A percentile compares a stretch with the other conserved stretches of the same genome.
Evolutionary conservation across 345 rosid genomes (phyloP).

Genomic region (Gossypium thurberi): DNA sequence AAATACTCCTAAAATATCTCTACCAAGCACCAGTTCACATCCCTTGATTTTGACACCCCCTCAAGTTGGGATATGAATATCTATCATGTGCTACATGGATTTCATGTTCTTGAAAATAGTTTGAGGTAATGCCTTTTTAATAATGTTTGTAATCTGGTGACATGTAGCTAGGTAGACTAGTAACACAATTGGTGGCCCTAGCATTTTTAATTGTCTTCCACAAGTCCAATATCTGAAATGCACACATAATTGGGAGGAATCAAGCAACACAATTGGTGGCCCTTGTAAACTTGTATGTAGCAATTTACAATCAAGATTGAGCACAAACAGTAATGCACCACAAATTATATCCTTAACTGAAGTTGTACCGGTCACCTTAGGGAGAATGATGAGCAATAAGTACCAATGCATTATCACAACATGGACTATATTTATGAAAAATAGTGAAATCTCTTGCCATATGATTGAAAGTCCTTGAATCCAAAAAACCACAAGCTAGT

Average conservation of each 20-base stretch:
- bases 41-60: too few species aligned
- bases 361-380: background rate
- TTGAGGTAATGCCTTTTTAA: background rate
- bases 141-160: background rate
- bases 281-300: background rate
- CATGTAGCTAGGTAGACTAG: too few species aligned
- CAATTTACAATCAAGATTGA: background rate
- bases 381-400: background rate
- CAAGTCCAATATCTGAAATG: background rate
- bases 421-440: background rate
- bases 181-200: background rate
- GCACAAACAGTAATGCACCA: background rate
- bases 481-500: background rate
- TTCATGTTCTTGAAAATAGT: too few species aligned
- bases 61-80: too few species aligned
- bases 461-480: background rate
- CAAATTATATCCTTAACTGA: background rate
- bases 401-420: background rate
- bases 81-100: too few species aligned
- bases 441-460: background rate
- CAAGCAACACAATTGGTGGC: background rate
- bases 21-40: too few species aligned
- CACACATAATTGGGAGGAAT: background rate
- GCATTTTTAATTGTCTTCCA: background rate
- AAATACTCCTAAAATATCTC: too few species aligned